Conservation (phyloP, 768 basidiomycete species). For the Lactarius deliciosus region DNA sequence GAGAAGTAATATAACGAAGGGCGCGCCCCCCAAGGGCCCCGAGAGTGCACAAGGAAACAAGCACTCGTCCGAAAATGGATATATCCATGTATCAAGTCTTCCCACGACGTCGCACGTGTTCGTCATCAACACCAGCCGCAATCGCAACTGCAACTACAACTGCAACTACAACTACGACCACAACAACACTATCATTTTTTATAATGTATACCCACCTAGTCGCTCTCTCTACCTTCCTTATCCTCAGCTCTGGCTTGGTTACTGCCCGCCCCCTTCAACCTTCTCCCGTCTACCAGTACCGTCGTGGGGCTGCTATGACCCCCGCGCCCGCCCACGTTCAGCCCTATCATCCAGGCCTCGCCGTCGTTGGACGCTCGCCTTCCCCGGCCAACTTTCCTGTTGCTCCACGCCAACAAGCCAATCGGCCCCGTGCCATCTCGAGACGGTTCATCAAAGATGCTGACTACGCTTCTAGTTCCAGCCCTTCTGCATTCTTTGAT, state of each 20-base stretch:
- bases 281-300: not conserved
- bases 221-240: constrained; percentile 3
- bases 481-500: not conserved
- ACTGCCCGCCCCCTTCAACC: constrained; percentile 6
- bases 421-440: not conserved
- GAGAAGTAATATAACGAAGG: constrained; percentile 2
- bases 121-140: not conserved
- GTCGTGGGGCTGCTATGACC: not conserved
- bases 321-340: not conserved
- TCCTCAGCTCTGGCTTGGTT: not conserved
- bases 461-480: constrained; percentile 15
- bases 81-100: not conserved
- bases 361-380: not conserved
- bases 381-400: not conserved
- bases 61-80: constrained; percentile 4
- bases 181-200: not conserved
- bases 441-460: constrained; percentile 18
- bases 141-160: not conserved
- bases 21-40: constrained; percentile 1
- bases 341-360: constrained; percentile 8
- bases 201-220: not conserved
- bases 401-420: not conserved
- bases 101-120: not conserved
- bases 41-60: constrained; percentile 19
- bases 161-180: not conserved